A percentile compares a stretch with the other conserved stretches of the same genome.
Conservation (phyloP, 768 basidiomycete species). For the Auriscalpium microsporum region DNA sequence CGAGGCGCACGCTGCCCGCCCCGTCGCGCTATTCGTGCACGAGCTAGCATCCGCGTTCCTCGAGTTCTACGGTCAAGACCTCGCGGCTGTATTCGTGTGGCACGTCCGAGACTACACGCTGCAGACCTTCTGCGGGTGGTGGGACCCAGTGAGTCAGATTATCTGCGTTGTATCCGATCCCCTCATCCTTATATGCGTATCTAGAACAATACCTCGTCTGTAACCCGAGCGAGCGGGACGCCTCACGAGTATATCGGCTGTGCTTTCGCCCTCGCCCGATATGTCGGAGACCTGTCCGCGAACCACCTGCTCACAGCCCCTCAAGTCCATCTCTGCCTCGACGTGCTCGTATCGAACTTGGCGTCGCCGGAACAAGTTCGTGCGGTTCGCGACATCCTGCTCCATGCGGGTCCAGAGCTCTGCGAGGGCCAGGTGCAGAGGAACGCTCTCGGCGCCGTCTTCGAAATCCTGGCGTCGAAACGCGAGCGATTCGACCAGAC, state of each 20-base stretch:
- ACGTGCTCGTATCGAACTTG: background rate
- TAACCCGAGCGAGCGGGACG: background rate
- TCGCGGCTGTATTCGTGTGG: background rate
- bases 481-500: background rate
- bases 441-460: background rate
- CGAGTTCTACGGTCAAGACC: background rate
- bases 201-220: background rate
- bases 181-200: background rate
- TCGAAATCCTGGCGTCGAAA: background rate
- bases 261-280: background rate
- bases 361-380: background rate
- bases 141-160: background rate
- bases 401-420: background rate
- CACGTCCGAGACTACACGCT: background rate
- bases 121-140: conserved; percentile 1
- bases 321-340: background rate
- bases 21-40: background rate
- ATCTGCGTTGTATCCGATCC: background rate
- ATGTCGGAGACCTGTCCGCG: background rate
- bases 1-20: background rate
- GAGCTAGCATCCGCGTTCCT: background rate
- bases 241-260: background rate
- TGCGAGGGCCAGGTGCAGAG: background rate
- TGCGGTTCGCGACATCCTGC: background rate
- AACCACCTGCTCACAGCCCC: background rate